Evolutionary conservation across 2,329 filamentous ascomycete genomes (phyloP).

Genomic region (Bisporella sp.): DNA sequence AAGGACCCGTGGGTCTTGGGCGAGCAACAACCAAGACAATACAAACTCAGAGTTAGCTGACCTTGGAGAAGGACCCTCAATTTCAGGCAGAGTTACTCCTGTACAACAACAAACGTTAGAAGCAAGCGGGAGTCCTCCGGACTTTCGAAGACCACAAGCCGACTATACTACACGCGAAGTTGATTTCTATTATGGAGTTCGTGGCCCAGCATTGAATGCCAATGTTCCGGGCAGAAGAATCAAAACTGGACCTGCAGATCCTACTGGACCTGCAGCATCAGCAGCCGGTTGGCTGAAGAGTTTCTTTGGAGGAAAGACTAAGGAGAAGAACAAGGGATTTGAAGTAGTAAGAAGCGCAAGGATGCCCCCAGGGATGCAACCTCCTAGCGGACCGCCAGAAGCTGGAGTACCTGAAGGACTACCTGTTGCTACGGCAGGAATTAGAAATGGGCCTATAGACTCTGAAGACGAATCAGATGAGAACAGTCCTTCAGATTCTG

Average conservation of each 20-base stretch:
- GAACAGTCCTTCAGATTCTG: slow-evolving; percentile 26
- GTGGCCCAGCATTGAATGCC: slow-evolving; percentile 79
- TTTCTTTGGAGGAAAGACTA: slow-evolving; percentile 75
- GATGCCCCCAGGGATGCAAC: slow-evolving; percentile 68
- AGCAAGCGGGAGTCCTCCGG: slow-evolving; percentile 18
- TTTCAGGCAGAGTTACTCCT: slow-evolving; percentile 40
- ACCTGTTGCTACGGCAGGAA: slow-evolving; percentile 42
- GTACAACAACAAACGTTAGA: slow-evolving; percentile 32
- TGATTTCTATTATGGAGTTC: slow-evolving; percentile 92
- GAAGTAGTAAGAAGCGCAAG: slow-evolving; percentile 89
- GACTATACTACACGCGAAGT: slow-evolving; percentile 94
- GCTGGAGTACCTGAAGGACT: slow-evolving; percentile 62
- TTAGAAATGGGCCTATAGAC: slow-evolving; percentile 51
- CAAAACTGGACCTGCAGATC: slow-evolving; percentile 91
- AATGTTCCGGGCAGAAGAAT: slow-evolving; percentile 75
- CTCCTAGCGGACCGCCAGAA: slow-evolving; percentile 48
- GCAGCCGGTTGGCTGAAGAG: slow-evolving; percentile 84
- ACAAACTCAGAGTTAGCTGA: slow-evolving; percentile 33
- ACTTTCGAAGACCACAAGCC: slow-evolving; percentile 38
- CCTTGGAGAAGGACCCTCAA: slow-evolving; percentile 30
- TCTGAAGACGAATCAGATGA: slow-evolving; percentile 51
- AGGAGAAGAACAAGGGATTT: slow-evolving; percentile 93
- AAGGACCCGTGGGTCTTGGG: slow-evolving; percentile 37
- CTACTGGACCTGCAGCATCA: slow-evolving; percentile 82
- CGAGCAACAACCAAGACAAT: slow-evolving; percentile 34